Evolutionary conservation across 139 green algal genomes (phyloP).

Genomic region (Chlamydomonas sp.): DNA sequence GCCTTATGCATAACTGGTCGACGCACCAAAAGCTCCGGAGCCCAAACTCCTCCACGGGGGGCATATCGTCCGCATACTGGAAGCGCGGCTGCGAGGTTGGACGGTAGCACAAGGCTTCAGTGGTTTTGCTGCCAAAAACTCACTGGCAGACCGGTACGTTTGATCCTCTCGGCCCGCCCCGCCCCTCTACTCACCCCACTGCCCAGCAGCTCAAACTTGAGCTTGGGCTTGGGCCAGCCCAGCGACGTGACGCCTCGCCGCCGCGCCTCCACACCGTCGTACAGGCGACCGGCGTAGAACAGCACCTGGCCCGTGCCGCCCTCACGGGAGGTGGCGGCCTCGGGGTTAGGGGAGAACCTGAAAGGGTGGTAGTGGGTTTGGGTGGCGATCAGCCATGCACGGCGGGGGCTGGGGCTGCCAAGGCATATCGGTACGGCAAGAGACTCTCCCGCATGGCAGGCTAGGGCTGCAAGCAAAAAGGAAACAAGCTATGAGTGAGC

Average conservation of each 20-base stretch:
- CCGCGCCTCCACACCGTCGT: conserved; percentile 31
- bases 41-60: conserved; percentile 6
- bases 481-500: too few relatives aligned
- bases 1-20: neutral
- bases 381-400: neutral
- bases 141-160: too few relatives aligned
- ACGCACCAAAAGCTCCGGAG: conserved; percentile 36
- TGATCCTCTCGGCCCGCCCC: too few relatives aligned
- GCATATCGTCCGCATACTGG: neutral
- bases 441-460: too few relatives aligned
- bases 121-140: too few relatives aligned
- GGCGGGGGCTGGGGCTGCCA: neutral
- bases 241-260: conserved; percentile 70
- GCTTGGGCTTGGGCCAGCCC: conserved; percentile 85
- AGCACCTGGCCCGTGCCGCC: conserved; percentile 1
- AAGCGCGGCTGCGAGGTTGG: neutral
- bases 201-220: conserved; percentile 65
- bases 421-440: neutral
- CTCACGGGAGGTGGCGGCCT: neutral
- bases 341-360: conserved; percentile 7
- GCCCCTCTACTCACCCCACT: too few relatives aligned
- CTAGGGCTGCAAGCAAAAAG: too few relatives aligned
- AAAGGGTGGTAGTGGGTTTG: neutral
- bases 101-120: too few relatives aligned
- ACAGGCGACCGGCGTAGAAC: conserved; percentile 16